phyloP scores from a whole-genome alignment of 2,329 filamentous ascomycete species.

The Sclerotinia minor region DNA sequence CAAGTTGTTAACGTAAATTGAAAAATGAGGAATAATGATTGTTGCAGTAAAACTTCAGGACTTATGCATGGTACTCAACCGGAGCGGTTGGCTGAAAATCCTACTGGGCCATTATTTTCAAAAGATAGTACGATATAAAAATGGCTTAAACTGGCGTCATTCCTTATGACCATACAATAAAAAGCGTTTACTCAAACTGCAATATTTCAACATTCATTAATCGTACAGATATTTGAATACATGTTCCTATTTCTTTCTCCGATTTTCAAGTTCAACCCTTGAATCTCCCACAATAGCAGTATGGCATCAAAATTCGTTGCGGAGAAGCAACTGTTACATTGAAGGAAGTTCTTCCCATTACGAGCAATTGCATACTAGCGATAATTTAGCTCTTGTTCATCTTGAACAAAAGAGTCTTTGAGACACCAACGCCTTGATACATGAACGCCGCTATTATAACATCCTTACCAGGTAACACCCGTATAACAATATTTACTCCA shows the following conservation, averaged over 20 bases:
- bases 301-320: background rate
- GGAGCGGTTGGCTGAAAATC: background rate
- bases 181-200: background rate
- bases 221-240: background rate
- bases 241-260: background rate
- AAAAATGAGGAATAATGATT: background rate
- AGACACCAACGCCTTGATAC: background rate
- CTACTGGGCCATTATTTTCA: too few species aligned
- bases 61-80: background rate
- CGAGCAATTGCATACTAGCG: background rate
- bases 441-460: conserved; percentile 11
- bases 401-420: conserved; percentile 7
- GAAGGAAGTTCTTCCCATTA: background rate
- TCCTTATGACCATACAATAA: background rate
- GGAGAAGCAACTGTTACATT: background rate
- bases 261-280: background rate
- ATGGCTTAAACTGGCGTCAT: background rate
- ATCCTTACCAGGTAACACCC: background rate
- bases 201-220: background rate
- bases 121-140: background rate
- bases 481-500: conserved; percentile 9
- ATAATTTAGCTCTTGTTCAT: conserved; percentile 4
- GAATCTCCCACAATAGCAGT: background rate
- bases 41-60: background rate
- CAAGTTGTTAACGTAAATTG: too few species aligned